Evolutionary conservation across 257 asterid species (phyloP).

Genomic region (Craterostigma plantagineum): DNA sequence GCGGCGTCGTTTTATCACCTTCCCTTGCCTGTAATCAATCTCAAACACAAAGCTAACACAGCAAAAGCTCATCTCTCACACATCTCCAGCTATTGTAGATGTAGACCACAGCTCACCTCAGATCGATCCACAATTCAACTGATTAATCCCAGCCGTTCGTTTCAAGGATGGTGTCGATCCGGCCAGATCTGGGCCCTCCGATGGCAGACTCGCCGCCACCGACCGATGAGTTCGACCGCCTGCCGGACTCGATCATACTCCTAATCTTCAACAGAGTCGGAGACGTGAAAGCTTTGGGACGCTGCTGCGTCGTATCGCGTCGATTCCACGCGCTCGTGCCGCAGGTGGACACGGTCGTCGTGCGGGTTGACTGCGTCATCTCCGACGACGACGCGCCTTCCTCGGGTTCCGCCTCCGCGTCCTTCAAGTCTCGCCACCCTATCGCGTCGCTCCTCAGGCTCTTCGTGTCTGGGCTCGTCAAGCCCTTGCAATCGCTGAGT

Average conservation of each 20-base stretch:
- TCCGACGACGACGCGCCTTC: slow-evolving; percentile 57
- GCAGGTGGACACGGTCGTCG: slow-evolving; percentile 70
- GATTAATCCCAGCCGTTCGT: no score
- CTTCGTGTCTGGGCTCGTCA: slow-evolving; percentile 38
- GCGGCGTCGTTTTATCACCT: no score
- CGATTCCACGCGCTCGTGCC: slow-evolving; percentile 66
- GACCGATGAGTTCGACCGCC: slow-evolving; percentile 50
- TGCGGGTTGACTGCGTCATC: slow-evolving; percentile 89
- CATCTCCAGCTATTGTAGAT: no score
- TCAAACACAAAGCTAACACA: no score
- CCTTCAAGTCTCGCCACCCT: slow-evolving; percentile 38
- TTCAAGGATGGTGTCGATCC: no score
- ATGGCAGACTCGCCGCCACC: no score
- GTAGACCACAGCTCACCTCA: no score
- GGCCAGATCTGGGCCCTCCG: no score
- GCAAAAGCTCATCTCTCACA: no score
- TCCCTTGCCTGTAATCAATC: no score
- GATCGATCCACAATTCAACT: no score
- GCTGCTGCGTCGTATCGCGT: slow-evolving; percentile 65
- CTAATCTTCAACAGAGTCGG: slow-evolving; percentile 73
- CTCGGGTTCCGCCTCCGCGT: slow-evolving; percentile 12
- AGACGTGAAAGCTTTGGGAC: slow-evolving; percentile 74
- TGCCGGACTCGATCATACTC: slow-evolving; percentile 58
- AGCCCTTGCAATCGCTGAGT: slow-evolving; percentile 56
- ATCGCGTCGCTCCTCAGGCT: slow-evolving; percentile 46